Base-by-base conservation (phyloP, 31 red algal species). In the Bonnemaisonia californica region DNA sequence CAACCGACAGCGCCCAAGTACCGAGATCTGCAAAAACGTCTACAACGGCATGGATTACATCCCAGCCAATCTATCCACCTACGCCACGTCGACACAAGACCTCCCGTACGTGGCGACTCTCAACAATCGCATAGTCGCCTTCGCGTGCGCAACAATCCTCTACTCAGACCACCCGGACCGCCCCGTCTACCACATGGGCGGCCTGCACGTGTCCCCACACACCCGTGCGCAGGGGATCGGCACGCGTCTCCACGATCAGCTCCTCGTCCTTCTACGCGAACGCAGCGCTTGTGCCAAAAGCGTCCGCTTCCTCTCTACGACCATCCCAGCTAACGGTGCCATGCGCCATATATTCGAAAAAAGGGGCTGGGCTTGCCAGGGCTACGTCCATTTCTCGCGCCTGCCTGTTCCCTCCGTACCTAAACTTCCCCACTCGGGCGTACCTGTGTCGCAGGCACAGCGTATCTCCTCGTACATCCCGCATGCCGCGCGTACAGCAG, bases 1-100 rank as follows among this genome's bases (percentile, higher is more conserved):
- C 69, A 11, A 12, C 9, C 3, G 69, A 73, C 24, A 4, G 29
- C 7, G 69, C 41, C 22, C 40, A 73, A 27, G 69, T 73, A 18
- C 4, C 23, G 69, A 73, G 31, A 23, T 73, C 16, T 73, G 69
- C 21, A 73, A 54, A 29, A 73, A 73, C 38, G 69, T 73, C 29
- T 39, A 73, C 38, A 38, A 28, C 13, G 69, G 69, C 19, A 39
- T 16, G 51, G 69, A 73, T 22, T 48, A 48, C 23, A 4, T 73
- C 19, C 69, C 69, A 12, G 3, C 31, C 3, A 22, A 24, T 48
- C 69, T 73, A 26, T 18, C 5, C 26, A 38, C 40, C 5, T 73
- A 40, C 23, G 16, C 19, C 27, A 12, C 18, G 7, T 19, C 36
- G 38, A 4, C 69, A 4, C 23, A 5, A 4, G 24, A 41, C 39